Evolutionary conservation across 2,329 filamentous ascomycete species (phyloP).

Genomic region (Monascus ruber): DNA sequence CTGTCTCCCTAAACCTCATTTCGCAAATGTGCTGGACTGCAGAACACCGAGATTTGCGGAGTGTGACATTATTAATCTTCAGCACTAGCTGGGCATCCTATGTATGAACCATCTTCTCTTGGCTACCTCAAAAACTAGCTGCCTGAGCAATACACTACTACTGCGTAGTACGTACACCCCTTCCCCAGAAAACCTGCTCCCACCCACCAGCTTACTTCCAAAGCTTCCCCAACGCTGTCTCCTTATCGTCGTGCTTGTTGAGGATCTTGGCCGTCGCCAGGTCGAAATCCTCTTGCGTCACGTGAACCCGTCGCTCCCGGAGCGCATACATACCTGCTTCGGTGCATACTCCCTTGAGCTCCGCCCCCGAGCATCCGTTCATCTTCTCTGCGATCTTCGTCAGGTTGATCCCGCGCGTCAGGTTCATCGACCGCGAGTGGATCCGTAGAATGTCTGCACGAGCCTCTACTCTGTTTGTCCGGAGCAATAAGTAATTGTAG

Average conservation of each 20-base stretch:
- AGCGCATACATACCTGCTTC: constrained; percentile 98
- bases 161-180: too few species aligned
- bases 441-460: constrained; percentile 96
- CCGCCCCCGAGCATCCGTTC: constrained; percentile 96
- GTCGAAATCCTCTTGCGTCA: constrained; percentile 98
- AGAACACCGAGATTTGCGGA: too few species aligned
- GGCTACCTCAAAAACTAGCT: too few species aligned
- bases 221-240: constrained; percentile 36
- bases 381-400: constrained; percentile 99
- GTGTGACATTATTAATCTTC: too few species aligned
- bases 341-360: constrained; percentile 97
- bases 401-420: constrained; percentile 93
- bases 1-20: too few species aligned
- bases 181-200: too few species aligned
- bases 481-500: constrained; percentile 9
- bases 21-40: too few species aligned
- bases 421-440: constrained; percentile 95
- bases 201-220: constrained; percentile 17
- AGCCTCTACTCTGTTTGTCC: constrained; percentile 57
- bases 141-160: too few species aligned
- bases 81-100: too few species aligned
- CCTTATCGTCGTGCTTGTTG: constrained; percentile 99
- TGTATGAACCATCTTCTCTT: too few species aligned
- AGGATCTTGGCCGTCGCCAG: constrained; percentile 97
- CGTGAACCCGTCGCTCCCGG: constrained; percentile 88